Conservation (phyloP, 2,329 filamentous ascomycete genomes). For the Claviceps quebecensis region DNA sequence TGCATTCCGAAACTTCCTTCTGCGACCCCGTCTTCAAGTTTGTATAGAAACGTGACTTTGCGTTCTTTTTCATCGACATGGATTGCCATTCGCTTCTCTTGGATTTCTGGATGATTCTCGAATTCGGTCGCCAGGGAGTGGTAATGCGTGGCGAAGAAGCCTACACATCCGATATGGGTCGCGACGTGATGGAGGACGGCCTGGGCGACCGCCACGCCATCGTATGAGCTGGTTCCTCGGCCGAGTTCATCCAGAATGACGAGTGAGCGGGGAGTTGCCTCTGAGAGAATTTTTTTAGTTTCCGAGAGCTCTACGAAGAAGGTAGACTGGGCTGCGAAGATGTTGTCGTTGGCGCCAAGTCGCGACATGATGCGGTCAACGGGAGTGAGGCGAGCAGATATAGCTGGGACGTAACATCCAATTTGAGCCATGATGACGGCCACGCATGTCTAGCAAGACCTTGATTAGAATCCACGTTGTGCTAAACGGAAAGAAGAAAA, state of each 20-base stretch:
- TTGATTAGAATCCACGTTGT: background rate
- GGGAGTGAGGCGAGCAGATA: constrained; percentile 70
- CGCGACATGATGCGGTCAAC: constrained; percentile 98
- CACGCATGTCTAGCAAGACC: constrained; percentile 57
- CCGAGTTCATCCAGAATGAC: constrained; percentile 96
- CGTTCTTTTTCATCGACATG: constrained; percentile 74
- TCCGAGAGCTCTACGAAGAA: constrained; percentile 97
- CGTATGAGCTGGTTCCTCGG: constrained; percentile 86
- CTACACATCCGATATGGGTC: constrained; percentile 80
- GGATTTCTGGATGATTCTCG: constrained; percentile 73
- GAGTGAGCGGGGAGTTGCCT: constrained; percentile 83
- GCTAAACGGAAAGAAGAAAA: background rate
- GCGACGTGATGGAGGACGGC: constrained; percentile 94
- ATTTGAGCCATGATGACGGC: constrained; percentile 97
- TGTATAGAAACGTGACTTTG: constrained; percentile 93
- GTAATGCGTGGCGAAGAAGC: constrained; percentile 97
- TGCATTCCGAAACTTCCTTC: constrained; percentile 99
- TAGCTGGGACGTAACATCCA: constrained; percentile 79
- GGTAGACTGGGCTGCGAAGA: constrained; percentile 92
- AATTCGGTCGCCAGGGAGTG: constrained; percentile 90
- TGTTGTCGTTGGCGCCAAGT: constrained; percentile 94
- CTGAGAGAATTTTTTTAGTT: constrained; percentile 92
- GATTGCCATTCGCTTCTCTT: constrained; percentile 82
- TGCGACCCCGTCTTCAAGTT: constrained; percentile 81
- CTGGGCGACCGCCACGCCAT: constrained; percentile 91